Evolutionary conservation across 2,329 filamentous ascomycete species (phyloP).

Genomic region (Scleromitrula shiraiana): DNA sequence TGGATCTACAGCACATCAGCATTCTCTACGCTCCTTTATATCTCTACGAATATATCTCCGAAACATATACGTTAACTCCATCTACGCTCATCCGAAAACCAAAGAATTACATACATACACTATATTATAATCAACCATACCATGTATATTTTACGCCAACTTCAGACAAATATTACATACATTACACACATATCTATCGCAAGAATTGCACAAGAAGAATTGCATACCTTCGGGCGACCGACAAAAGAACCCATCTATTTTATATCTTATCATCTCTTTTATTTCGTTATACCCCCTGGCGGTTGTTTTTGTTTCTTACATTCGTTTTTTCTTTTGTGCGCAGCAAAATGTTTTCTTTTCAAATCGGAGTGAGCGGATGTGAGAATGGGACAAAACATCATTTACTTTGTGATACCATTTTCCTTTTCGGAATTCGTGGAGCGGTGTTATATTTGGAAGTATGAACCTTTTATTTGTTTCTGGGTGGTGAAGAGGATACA

Average conservation of each 20-base stretch:
- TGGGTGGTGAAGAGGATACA: background rate
- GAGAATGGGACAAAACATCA: constrained; percentile 4
- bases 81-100: background rate
- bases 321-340: constrained; percentile 9
- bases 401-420: constrained; percentile 8
- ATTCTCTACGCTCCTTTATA: background rate
- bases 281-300: constrained; percentile 8
- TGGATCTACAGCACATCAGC: constrained; percentile 9
- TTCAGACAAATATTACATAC: constrained; percentile 28
- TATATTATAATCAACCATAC: constrained; percentile 4
- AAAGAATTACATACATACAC: background rate
- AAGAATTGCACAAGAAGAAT: constrained; percentile 9
- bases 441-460: constrained; percentile 5
- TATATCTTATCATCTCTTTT: constrained; percentile 1
- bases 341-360: background rate
- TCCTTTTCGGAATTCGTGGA: background rate
- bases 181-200: constrained; percentile 11
- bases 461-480: constrained; percentile 4
- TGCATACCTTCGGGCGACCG: constrained; percentile 11
- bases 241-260: constrained; percentile 4
- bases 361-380: constrained; percentile 1
- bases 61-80: background rate
- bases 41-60: background rate
- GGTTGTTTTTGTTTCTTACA: constrained; percentile 7
- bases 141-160: constrained; percentile 20